Evolutionary conservation across 208 protist genomes (phyloP).

Genomic region (Trypanosoma mega): DNA sequence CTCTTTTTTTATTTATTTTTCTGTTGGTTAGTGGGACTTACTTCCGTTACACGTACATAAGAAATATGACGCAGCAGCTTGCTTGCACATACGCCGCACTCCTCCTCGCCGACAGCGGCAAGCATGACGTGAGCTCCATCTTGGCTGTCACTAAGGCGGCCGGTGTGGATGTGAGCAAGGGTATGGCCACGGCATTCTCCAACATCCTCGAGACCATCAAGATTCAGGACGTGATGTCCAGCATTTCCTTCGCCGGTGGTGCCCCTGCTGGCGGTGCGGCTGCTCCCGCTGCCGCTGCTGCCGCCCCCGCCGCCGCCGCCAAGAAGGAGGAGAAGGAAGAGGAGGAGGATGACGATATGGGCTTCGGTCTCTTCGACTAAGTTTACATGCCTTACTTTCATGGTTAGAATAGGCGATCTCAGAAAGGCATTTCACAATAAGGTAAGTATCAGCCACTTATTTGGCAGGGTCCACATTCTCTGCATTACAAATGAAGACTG

Average conservation of each 20-base stretch:
- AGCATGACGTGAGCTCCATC: constrained; percentile 69
- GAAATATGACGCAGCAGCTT: constrained; percentile 60
- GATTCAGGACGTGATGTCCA: constrained; percentile 61
- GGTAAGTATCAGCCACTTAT: too few relatives aligned
- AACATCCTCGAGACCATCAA: constrained; percentile 50
- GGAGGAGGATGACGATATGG: constrained; percentile 87
- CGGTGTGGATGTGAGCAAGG: constrained; percentile 67
- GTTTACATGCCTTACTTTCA: neutral
- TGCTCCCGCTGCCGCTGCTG: constrained; percentile 29
- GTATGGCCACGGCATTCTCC: constrained; percentile 76
- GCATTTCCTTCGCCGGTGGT: constrained; percentile 65
- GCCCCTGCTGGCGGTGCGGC: constrained; percentile 39
- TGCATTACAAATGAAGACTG: too few relatives aligned
- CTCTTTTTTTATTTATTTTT: constrained; percentile 19
- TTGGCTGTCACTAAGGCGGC: constrained; percentile 73
- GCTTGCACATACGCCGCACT: constrained; percentile 95
- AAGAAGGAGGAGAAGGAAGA: constrained; percentile 69
- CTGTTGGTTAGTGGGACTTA: constrained; percentile 4
- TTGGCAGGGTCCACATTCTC: too few relatives aligned
- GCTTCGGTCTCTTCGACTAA: constrained; percentile 92
- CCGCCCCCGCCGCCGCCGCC: constrained; percentile 6
- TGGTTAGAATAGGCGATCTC: too few relatives aligned
- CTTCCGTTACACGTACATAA: constrained; percentile 12
- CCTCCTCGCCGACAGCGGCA: constrained; percentile 91
- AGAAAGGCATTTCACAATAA: too few relatives aligned